Conservation (phyloP, 2,329 filamentous ascomycete genomes). For the Metarhizium sp. region DNA sequence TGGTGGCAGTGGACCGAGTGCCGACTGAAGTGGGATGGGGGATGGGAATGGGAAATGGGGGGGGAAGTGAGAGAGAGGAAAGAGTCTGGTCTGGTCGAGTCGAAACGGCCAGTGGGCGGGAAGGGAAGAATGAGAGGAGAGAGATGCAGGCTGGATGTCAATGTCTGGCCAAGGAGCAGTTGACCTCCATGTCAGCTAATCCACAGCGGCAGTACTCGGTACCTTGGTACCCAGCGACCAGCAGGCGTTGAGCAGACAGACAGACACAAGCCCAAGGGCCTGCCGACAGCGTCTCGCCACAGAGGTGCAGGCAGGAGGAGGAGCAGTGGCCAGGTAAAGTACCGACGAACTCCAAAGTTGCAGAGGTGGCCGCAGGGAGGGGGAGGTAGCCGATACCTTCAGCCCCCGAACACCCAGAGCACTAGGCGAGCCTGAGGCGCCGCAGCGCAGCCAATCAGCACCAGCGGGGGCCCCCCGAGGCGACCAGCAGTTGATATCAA, state of each 20-base stretch:
- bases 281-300: too few relatives aligned
- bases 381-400: too few relatives aligned
- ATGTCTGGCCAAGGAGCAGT: too few relatives aligned
- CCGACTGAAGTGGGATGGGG: not conserved
- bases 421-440: not conserved
- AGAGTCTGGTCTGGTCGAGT: not conserved
- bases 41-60: not conserved
- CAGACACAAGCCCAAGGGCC: not conserved
- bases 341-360: too few relatives aligned
- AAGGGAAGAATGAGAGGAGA: not conserved
- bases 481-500: constrained; percentile 1
- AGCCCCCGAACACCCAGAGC: too few relatives aligned
- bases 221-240: too few relatives aligned
- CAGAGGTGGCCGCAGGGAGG: too few relatives aligned
- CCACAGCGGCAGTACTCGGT: too few relatives aligned
- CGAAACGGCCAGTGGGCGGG: not conserved
- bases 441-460: constrained; percentile 21
- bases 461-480: constrained; percentile 8
- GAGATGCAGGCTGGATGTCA: not conserved
- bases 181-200: too few relatives aligned
- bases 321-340: too few relatives aligned
- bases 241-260: not conserved
- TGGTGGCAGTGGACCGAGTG: not conserved
- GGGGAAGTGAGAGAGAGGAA: not conserved
- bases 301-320: too few relatives aligned